These are phyloP conservation scores for Alloteropsis angusta DNA, from an alignment of 202 grass and related monocot species.

Conservation along the genomic window DNA sequence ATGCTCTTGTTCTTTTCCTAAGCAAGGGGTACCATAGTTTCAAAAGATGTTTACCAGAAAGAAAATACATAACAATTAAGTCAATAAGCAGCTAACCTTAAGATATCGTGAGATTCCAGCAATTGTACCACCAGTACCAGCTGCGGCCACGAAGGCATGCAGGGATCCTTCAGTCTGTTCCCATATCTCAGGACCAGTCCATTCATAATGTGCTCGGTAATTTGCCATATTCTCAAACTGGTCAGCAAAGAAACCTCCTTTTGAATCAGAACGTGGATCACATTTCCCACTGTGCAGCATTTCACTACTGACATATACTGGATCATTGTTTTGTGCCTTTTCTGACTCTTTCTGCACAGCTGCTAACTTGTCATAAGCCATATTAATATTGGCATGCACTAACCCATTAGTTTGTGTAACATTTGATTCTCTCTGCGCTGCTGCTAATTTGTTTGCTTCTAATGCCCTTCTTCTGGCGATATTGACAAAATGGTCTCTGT, in stretches of 20 bases:
- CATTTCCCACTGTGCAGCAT: not conserved
- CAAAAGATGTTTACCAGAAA: slow-evolving; percentile 3
- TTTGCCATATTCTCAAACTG: slow-evolving; percentile 97
- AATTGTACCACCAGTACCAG: slow-evolving; percentile 88
- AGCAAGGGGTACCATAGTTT: not conserved
- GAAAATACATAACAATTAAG: slow-evolving; percentile 27
- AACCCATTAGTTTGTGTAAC: slow-evolving; percentile 17
- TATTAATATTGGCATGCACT: slow-evolving; percentile 28
- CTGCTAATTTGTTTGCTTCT: slow-evolving; percentile 49
- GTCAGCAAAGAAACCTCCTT: slow-evolving; percentile 85
- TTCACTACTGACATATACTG: slow-evolving; percentile 27
- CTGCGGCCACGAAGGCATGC: slow-evolving; percentile 78
- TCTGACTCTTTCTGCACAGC: slow-evolving; percentile 3
- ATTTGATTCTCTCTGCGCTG: slow-evolving; percentile 7
- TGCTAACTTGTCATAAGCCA: slow-evolving; percentile 6
- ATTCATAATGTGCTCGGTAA: slow-evolving; percentile 75
- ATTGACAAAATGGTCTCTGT: slow-evolving; percentile 89
- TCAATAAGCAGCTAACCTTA: slow-evolving; percentile 54
- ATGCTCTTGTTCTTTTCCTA: slow-evolving; percentile 70
- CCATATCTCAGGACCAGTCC: slow-evolving; percentile 97
- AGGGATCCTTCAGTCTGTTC: slow-evolving; percentile 59
- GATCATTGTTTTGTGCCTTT: slow-evolving; percentile 18
- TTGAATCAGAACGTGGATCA: slow-evolving; percentile 32
- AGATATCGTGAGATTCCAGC: slow-evolving; percentile 81
- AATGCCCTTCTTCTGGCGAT: slow-evolving; percentile 83